Evolutionary conservation across 2,329 filamentous ascomycete species (phyloP).

Genomic region (Trichoderma koningii): DNA sequence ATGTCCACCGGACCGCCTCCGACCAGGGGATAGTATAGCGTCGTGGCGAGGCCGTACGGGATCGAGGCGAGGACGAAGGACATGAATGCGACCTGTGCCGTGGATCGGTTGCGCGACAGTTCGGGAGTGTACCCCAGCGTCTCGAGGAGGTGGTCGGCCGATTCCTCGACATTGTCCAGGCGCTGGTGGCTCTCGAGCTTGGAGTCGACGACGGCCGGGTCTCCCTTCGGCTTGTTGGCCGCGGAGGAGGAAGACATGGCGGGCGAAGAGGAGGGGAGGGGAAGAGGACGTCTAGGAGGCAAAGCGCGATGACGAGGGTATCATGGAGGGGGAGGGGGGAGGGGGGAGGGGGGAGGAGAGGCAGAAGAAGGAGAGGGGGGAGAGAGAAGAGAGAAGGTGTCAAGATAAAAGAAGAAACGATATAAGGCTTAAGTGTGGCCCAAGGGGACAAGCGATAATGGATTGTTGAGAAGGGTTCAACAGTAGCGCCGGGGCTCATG

Average conservation of each 20-base stretch:
- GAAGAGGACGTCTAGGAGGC: neutral
- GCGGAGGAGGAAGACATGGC: constrained; percentile 29
- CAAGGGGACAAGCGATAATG: constrained; percentile 2
- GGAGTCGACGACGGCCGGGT: constrained; percentile 33
- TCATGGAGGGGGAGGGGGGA: neutral
- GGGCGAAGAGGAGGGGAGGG: neutral
- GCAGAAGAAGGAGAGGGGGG: neutral
- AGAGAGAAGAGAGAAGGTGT: neutral
- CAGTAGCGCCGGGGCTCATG: constrained; percentile 20
- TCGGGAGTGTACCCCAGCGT: constrained; percentile 68
- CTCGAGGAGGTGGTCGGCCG: constrained; percentile 64
- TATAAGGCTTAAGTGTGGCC: neutral
- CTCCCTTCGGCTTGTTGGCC: constrained; percentile 31
- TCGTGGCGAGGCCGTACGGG: constrained; percentile 72
- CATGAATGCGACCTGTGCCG: constrained; percentile 72
- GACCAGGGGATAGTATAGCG: constrained; percentile 65
- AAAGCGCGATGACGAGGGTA: neutral
- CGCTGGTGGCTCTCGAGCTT: constrained; percentile 36
- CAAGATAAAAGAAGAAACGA: neutral
- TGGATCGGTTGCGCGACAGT: constrained; percentile 64
- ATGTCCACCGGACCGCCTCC: constrained; percentile 69
- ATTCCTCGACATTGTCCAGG: constrained; percentile 39
- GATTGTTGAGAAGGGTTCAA: constrained; percentile 13
- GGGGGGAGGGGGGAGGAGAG: neutral
- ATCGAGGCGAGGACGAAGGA: constrained; percentile 75